A percentile compares a stretch with the other conserved stretches of the same genome.
These are phyloP conservation scores for Penicillium bialowiezense DNA, from an alignment of 495 filamentous ascomycete genomes.

Conservation along the genomic window DNA sequence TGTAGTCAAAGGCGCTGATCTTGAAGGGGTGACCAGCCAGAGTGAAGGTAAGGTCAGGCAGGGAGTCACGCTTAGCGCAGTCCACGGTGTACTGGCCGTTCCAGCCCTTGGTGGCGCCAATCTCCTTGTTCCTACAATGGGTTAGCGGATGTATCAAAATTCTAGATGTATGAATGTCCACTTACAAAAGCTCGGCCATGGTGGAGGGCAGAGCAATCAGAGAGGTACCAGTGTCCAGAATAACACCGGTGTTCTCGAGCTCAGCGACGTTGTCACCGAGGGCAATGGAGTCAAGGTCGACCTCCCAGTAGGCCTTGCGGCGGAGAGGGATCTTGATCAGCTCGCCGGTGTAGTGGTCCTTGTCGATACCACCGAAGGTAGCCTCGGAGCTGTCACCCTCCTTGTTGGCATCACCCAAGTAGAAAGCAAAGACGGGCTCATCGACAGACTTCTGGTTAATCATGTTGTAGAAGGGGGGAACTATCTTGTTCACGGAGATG, in stretches of 20 bases:
- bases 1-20: slow-evolving; percentile 88
- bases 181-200: slow-evolving; percentile 87
- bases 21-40: slow-evolving; percentile 87
- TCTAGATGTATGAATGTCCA: slow-evolving; percentile 3
- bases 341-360: slow-evolving; percentile 83
- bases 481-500: slow-evolving; percentile 93
- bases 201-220: slow-evolving; percentile 91
- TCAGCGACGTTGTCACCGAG: slow-evolving; percentile 82
- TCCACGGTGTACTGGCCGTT: slow-evolving; percentile 95
- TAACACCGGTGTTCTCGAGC: slow-evolving; percentile 89
- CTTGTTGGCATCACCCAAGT: slow-evolving; percentile 74
- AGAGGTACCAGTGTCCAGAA: slow-evolving; percentile 98
- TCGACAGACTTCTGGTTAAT: slow-evolving; percentile 84
- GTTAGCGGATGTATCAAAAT: slow-evolving; percentile 19
- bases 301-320: slow-evolving; percentile 99
- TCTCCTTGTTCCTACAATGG: slow-evolving; percentile 75
- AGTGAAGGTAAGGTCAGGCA: slow-evolving; percentile 87
- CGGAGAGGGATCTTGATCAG: slow-evolving; percentile 89
- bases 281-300: slow-evolving; percentile 86
- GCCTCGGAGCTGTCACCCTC: slow-evolving; percentile 79
- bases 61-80: slow-evolving; percentile 73
- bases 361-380: slow-evolving; percentile 87
- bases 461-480: slow-evolving; percentile 96
- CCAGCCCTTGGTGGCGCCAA: slow-evolving; percentile 95
- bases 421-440: slow-evolving; percentile 94